Base-by-base conservation (phyloP, 805 yeast species). In the Wickerhamiella qilinensis region DNA sequence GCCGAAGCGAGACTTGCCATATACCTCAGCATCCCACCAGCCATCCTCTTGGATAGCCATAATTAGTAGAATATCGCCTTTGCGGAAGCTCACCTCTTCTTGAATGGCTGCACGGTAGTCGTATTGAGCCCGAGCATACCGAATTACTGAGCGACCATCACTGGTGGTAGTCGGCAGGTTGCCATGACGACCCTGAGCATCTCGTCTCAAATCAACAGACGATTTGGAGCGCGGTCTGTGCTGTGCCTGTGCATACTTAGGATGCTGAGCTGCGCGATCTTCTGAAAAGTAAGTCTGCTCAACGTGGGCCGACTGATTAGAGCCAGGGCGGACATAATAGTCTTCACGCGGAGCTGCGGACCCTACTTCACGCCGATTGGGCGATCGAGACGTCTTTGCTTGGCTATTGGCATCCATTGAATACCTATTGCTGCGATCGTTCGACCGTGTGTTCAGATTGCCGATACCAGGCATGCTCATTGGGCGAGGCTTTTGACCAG, bases 1-100 rank as follows among this genome's bases (percentile, higher is more conserved):
- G 2, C 83, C 83, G 14, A 65, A 54, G 22, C 49, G 49, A 21
- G 47, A 44, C 14, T 43, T 42, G 15, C 58, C 56, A 25, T 65
- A 41, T 17, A 72, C 71, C 47, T 75, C 83, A 24, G 73, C 74
- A 47, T 71, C 75, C 83, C 83, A 76, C 83, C 83, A 75, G 1
- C 80, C 80, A 46, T 75, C 83, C 18, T 74, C 75, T 51, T 75
- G 80, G 64, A 62, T 69, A 33, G 63, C 65, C 15, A 73, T 48
- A 2, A 75, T 69, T 40, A 71, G 56, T 35, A 75, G 51, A 3
- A 66, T 49, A 44, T 76, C 82, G 41, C 70, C 73, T 49, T 72
- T 72, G 33, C 68, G 63, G 59, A 75, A 76, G 6, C 70, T 56
- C 7, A 75, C 62, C 43, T 75, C 83, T 38, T 71, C 76, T 14